Percentiles rank a stretch among this genome's conserved stretches.
Conservation (phyloP, 306 rosid species). For the Argentina anserina region DNA sequence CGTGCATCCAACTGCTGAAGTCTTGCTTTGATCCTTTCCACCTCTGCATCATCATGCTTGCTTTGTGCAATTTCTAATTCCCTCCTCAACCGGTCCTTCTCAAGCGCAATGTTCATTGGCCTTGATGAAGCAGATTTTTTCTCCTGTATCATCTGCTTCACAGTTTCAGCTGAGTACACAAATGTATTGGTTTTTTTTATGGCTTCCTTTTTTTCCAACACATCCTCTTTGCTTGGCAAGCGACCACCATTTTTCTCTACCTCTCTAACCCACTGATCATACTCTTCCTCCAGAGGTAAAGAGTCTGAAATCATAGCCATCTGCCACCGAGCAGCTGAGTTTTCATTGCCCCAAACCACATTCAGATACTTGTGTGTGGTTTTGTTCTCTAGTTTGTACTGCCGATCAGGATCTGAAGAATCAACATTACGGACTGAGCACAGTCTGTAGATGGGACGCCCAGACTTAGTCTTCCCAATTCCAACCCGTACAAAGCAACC, state of each 20-base stretch:
- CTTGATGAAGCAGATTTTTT: slow-evolving; percentile 77
- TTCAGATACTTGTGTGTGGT: slow-evolving; percentile 78
- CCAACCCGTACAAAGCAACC: slow-evolving; percentile 98
- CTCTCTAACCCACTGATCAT: slow-evolving; percentile 83
- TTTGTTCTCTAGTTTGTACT: slow-evolving; percentile 73
- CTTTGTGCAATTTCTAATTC: slow-evolving; percentile 67
- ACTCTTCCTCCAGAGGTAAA: slow-evolving; percentile 73
- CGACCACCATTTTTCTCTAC: slow-evolving; percentile 79
- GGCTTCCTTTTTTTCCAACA: slow-evolving; percentile 60
- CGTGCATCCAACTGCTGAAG: slow-evolving; percentile 73
- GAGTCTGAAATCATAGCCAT: slow-evolving; percentile 96
- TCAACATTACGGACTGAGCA: slow-evolving; percentile 91
- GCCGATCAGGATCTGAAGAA: slow-evolving; percentile 68
- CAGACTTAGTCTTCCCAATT: slow-evolving; percentile 78
- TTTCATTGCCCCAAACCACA: slow-evolving; percentile 89
- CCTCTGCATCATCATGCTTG: slow-evolving; percentile 56
- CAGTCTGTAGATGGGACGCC: slow-evolving; percentile 76
- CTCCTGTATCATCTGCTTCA: slow-evolving; percentile 88
- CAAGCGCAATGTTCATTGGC: slow-evolving; percentile 84
- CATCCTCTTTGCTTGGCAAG: slow-evolving; percentile 61
- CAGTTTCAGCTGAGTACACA: slow-evolving; percentile 89
- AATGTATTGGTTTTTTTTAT: slow-evolving; percentile 57
- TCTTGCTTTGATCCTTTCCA: slow-evolving; percentile 60
- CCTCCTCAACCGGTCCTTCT: slow-evolving; percentile 80
- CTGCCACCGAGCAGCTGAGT: slow-evolving; percentile 95